These are phyloP conservation scores for Bruguiera sexangula DNA, from an alignment of 345 rosid genomes.

Conservation along the genomic window DNA sequence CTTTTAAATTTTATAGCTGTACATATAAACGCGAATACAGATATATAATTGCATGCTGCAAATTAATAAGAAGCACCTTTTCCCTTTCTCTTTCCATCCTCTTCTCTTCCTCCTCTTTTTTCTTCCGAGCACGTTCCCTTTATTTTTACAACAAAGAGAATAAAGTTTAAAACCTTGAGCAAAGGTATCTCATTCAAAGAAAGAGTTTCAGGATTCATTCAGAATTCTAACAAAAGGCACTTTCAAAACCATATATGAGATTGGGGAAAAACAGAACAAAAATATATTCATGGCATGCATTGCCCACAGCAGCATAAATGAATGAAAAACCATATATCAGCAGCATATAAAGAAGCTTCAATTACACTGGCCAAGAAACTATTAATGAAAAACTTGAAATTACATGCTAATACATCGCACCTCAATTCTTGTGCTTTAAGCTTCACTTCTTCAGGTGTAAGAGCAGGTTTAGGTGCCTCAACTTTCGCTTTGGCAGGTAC, in stretches of 20 bases:
- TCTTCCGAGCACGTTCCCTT: conserved; percentile 97
- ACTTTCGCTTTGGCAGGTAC: conserved; percentile 61
- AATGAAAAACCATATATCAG: too few relatives aligned
- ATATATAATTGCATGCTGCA: not conserved
- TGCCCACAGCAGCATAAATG: too few relatives aligned
- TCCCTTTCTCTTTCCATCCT: conserved; percentile 85
- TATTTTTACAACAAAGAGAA: conserved; percentile 18
- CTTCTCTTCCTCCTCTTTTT: conserved; percentile 97
- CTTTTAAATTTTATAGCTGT: too few relatives aligned
- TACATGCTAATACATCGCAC: conserved; percentile 35
- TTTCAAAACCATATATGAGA: too few relatives aligned
- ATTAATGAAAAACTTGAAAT: not conserved
- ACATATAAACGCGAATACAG: too few relatives aligned
- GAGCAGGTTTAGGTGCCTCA: conserved; percentile 67
- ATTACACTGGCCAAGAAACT: not conserved
- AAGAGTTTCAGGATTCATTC: too few relatives aligned
- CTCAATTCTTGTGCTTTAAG: conserved; percentile 86
- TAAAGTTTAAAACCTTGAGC: too few relatives aligned
- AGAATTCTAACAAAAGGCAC: too few relatives aligned
- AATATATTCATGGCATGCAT: too few relatives aligned
- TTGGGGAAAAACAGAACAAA: too few relatives aligned
- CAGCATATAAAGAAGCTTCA: not conserved
- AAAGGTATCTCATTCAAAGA: too few relatives aligned
- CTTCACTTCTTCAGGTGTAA: conserved; percentile 89
- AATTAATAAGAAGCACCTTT: conserved; percentile 49